Conservation (phyloP, 163 green algal genomes). For the Chloromonas sp. region DNA sequence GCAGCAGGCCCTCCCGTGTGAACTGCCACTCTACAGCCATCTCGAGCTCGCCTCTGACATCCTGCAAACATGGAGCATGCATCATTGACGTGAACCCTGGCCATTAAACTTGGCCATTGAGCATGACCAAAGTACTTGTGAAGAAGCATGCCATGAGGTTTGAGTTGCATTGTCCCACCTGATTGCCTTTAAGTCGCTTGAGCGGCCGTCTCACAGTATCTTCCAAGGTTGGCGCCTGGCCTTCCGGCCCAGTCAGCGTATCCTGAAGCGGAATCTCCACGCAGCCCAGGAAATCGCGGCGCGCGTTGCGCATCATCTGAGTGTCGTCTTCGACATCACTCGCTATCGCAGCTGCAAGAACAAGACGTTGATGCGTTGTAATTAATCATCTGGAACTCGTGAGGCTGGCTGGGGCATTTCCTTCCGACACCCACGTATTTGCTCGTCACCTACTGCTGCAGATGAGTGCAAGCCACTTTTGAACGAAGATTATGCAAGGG, state of each 20-base stretch:
- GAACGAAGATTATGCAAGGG: too few species aligned
- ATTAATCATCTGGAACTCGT: too few species aligned
- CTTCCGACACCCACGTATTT: too few species aligned
- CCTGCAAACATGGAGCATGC: not conserved
- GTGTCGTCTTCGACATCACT: not conserved
- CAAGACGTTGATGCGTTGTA: not conserved
- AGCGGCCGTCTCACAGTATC: not conserved
- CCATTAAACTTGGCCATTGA: not conserved
- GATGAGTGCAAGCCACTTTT: too few species aligned
- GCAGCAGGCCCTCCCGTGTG: conserved; percentile 45
- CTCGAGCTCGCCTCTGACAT: conserved; percentile 14
- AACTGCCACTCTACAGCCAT: conserved; percentile 19
- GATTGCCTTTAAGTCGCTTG: conserved; percentile 13
- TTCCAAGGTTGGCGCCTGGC: conserved; percentile 7
- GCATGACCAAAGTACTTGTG: not conserved
- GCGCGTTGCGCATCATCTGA: not conserved
- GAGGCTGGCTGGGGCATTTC: too few species aligned
- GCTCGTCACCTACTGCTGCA: too few species aligned
- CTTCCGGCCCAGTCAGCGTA: conserved; percentile 19
- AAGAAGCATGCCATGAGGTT: not conserved
- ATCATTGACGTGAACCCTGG: not conserved
- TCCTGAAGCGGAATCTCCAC: conserved; percentile 39
- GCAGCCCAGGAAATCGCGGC: conserved; percentile 15
- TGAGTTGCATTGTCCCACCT: conserved; percentile 15
- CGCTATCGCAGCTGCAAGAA: conserved; percentile 1